Conservation (phyloP, 768 basidiomycete species). For the Dioszegia hungarica region DNA sequence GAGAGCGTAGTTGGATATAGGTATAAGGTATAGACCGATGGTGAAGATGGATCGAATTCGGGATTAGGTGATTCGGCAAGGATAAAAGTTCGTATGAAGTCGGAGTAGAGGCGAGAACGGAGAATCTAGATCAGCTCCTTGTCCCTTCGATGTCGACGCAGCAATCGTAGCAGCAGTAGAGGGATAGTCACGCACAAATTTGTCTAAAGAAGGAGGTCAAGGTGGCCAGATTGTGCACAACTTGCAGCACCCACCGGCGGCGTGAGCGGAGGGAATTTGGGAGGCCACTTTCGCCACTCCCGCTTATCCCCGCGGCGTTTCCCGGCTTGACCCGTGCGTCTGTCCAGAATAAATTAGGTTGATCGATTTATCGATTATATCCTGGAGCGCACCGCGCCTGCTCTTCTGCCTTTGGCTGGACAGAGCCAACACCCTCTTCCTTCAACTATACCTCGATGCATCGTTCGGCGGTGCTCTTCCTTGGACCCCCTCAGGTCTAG, state of each 20-base stretch:
- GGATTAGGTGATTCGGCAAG: neutral
- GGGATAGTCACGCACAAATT: constrained; percentile 1
- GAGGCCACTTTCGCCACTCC: neutral
- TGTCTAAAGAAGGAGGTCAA: neutral
- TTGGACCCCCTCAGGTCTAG: constrained; percentile 1
- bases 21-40: too few relatives aligned
- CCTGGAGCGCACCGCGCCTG: neutral
- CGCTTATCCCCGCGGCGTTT: neutral
- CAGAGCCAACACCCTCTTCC: too few relatives aligned
- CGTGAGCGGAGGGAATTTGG: neutral
- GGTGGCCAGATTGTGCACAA: neutral
- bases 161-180: too few relatives aligned
- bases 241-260: too few relatives aligned
- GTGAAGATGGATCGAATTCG: too few relatives aligned
- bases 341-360: neutral
- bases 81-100: neutral
- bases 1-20: too few relatives aligned
- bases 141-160: neutral
- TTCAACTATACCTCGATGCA: constrained; percentile 30
- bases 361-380: constrained; percentile 1
- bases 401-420: neutral
- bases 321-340: neutral
- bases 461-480: constrained; percentile 32
- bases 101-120: neutral
- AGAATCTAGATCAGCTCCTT: constrained; percentile 7